phyloP scores from a whole-genome alignment of 192 early-diverging fungal genomes.

The Coemansia sp. region DNA sequence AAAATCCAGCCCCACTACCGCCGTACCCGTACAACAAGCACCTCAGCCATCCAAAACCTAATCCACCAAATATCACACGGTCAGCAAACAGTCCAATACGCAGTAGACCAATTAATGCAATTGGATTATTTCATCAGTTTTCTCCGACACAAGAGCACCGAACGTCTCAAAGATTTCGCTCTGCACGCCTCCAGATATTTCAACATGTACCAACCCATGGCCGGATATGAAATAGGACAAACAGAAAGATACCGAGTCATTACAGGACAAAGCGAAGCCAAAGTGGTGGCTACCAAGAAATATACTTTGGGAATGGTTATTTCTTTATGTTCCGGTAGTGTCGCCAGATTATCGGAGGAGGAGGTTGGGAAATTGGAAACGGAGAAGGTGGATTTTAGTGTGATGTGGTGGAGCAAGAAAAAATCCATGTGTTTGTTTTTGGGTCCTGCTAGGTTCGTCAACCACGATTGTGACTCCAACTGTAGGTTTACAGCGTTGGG shows the following conservation, averaged over 20 bases:
- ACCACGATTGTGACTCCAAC: slow-evolving; percentile 74
- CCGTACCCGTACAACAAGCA: slow-evolving; percentile 16
- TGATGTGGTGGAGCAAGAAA: slow-evolving; percentile 63
- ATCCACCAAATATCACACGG: slow-evolving; percentile 32
- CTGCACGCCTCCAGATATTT: slow-evolving; percentile 62
- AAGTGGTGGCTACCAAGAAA: slow-evolving; percentile 36
- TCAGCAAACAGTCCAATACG: no score
- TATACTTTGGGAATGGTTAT: slow-evolving; percentile 44
- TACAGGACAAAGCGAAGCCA: slow-evolving; percentile 38
- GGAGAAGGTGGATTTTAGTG: slow-evolving; percentile 60
- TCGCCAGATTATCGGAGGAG: slow-evolving; percentile 50
- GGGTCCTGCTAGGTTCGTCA: slow-evolving; percentile 73
- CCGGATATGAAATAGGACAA: slow-evolving; percentile 66
- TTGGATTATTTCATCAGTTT: slow-evolving; percentile 30
- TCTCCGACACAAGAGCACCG: slow-evolving; percentile 33
- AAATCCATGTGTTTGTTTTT: slow-evolving; percentile 62
- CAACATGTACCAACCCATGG: slow-evolving; percentile 61
- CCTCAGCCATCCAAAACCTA: slow-evolving; percentile 4
- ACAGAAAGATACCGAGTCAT: slow-evolving; percentile 58
- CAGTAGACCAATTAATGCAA: no score
- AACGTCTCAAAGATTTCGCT: slow-evolving; percentile 27
- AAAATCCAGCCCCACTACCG: slow-evolving; percentile 50
- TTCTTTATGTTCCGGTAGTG: slow-evolving; percentile 55
- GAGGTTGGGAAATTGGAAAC: slow-evolving; percentile 43
- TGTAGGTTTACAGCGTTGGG: slow-evolving; percentile 51